Conservation (phyloP, 768 basidiomycete species). For the Favolaschia claudopus region DNA sequence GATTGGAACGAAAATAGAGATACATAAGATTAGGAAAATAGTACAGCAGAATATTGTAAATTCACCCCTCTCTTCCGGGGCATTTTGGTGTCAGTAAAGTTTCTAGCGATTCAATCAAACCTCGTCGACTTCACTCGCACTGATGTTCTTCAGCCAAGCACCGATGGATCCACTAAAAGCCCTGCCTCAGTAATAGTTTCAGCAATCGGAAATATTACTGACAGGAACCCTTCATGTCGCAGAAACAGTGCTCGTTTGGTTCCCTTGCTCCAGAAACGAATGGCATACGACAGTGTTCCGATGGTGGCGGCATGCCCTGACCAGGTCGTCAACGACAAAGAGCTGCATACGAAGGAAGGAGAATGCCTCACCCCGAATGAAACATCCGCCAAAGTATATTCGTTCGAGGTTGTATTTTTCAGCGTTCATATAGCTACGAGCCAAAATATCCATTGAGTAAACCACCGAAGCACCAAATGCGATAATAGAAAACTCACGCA, state of each 20-base stretch:
- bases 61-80: neutral
- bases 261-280: conserved; percentile 99
- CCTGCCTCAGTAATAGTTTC: conserved; percentile 20
- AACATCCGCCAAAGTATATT: conserved; percentile 99
- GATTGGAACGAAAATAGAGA: neutral
- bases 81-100: neutral
- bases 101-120: neutral
- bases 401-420: conserved; percentile 96
- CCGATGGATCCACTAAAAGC: conserved; percentile 92
- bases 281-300: conserved; percentile 96
- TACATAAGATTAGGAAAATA: neutral
- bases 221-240: conserved; percentile 96
- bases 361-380: conserved; percentile 98
- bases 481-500: conserved; percentile 77
- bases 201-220: neutral
- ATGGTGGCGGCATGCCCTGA: conserved; percentile 96
- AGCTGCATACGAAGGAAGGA: no score
- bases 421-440: conserved; percentile 94
- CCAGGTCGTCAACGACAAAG: conserved; percentile 23
- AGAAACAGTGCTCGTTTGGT: conserved; percentile 96
- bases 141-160: conserved; percentile 98
- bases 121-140: conserved; percentile 44
- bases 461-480: no score
- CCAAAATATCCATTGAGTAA: conserved; percentile 7
- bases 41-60: neutral